These are phyloP conservation scores for Xylona heveae DNA, from an alignment of 495 filamentous ascomycete genomes.

Conservation along the genomic window DNA sequence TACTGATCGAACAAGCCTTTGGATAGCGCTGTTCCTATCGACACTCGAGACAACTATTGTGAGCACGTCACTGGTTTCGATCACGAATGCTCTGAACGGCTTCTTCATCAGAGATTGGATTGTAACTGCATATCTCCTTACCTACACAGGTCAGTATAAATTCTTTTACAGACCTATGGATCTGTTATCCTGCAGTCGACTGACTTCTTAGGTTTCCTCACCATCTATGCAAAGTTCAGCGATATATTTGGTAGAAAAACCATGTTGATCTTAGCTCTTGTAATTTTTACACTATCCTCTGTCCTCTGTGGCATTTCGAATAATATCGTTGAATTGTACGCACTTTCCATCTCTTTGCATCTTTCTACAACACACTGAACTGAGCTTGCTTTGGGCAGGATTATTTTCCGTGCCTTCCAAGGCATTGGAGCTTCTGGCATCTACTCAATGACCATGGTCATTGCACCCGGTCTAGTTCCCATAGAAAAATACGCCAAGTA, in stretches of 20 bases:
- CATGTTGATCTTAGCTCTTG: conserved; percentile 23
- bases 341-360: too few species aligned
- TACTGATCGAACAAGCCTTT: conserved; percentile 19
- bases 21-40: conserved; percentile 33
- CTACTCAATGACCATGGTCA: conserved; percentile 26
- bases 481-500: conserved; percentile 22
- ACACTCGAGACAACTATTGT: conserved; percentile 43
- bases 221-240: conserved; percentile 36
- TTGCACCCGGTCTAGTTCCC: conserved; percentile 26
- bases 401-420: conserved; percentile 31
- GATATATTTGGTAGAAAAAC: conserved; percentile 35
- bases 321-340: conserved; percentile 30
- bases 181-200: background rate
- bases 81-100: conserved; percentile 29
- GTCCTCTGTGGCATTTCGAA: conserved; percentile 31
- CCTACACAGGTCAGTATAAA: conserved; percentile 32
- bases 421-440: conserved; percentile 33
- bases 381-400: conserved; percentile 13
- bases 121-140: conserved; percentile 32
- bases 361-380: background rate
- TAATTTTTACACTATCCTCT: conserved; percentile 32
- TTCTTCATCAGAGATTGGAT: conserved; percentile 34
- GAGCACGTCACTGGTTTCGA: conserved; percentile 36
- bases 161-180: too few species aligned
- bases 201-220: conserved; percentile 24